A percentile compares a stretch with the other conserved stretches of the same genome.
These are phyloP conservation scores for Pichia sp. DNA, from an alignment of 1,139 yeast genomes.

Conservation along the genomic window DNA sequence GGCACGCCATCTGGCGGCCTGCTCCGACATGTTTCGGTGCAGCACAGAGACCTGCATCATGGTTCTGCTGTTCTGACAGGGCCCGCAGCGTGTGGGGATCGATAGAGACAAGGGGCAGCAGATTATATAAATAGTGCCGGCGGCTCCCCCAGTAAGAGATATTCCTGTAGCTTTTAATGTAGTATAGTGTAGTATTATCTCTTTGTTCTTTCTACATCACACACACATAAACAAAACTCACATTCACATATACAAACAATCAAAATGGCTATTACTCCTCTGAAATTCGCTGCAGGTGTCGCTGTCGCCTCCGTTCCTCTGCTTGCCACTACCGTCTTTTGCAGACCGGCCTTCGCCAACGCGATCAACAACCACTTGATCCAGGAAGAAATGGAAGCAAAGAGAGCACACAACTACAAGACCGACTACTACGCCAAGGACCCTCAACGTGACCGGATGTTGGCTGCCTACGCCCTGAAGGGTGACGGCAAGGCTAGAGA, in stretches of 20 bases:
- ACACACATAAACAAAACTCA: background rate
- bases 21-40: no score
- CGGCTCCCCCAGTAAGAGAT: no score
- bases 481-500: slow-evolving; percentile 31
- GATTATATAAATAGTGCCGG: no score
- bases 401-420: slow-evolving; percentile 26
- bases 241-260: background rate
- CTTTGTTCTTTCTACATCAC: slow-evolving; percentile 5
- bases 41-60: no score
- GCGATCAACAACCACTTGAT: slow-evolving; percentile 31
- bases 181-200: no score
- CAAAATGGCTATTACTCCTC: slow-evolving; percentile 25
- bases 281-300: slow-evolving; percentile 28
- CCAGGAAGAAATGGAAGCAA: slow-evolving; percentile 30
- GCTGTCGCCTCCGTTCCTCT: slow-evolving; percentile 30
- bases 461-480: slow-evolving; percentile 23
- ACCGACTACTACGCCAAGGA: slow-evolving; percentile 27
- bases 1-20: no score
- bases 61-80: no score
- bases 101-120: no score
- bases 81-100: no score
- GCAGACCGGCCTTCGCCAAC: slow-evolving; percentile 34
- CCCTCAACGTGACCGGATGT: slow-evolving; percentile 23
- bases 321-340: slow-evolving; percentile 23
- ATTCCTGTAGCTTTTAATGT: no score